These are phyloP conservation scores for Penicillium sp. DNA, from an alignment of 2,329 filamentous ascomycete species.

Conservation along the genomic window DNA sequence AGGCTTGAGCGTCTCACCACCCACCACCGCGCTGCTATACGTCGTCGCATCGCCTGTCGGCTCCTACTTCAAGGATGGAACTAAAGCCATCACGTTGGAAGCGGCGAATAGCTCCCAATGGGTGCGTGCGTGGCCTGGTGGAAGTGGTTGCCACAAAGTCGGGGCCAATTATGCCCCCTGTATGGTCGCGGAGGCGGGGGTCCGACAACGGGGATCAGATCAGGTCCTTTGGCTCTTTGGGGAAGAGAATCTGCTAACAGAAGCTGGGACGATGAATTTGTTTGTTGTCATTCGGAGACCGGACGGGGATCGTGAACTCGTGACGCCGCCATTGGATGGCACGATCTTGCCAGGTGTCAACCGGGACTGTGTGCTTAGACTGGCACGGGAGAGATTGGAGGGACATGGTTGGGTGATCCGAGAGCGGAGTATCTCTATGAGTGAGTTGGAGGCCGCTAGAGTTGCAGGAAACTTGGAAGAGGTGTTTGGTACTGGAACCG, in stretches of 20 bases:
- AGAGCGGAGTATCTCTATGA: background rate
- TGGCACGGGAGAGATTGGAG: background rate
- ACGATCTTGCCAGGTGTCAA: background rate
- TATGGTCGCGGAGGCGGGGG: background rate
- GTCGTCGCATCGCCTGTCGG: background rate
- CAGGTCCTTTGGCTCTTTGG: background rate
- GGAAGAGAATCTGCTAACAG: background rate
- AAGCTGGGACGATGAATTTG: background rate
- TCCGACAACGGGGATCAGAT: background rate
- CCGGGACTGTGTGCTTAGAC: background rate
- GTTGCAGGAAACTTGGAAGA: background rate
- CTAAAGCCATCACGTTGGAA: background rate
- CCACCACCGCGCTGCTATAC: background rate
- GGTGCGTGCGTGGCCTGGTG: background rate
- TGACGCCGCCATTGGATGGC: background rate
- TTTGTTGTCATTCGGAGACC: background rate
- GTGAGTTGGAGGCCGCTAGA: background rate
- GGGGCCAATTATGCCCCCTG: background rate
- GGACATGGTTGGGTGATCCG: background rate
- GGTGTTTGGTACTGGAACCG: background rate
- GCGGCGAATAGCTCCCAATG: background rate
- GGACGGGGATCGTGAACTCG: background rate
- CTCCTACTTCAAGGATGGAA: background rate
- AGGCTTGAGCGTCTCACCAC: background rate
- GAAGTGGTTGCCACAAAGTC: background rate